A percentile compares a stretch with the other conserved stretches of the same genome.
Evolutionary conservation across 2,329 filamentous ascomycete genomes (phyloP).

Genomic region (Rhexocercosporidium sp.): DNA sequence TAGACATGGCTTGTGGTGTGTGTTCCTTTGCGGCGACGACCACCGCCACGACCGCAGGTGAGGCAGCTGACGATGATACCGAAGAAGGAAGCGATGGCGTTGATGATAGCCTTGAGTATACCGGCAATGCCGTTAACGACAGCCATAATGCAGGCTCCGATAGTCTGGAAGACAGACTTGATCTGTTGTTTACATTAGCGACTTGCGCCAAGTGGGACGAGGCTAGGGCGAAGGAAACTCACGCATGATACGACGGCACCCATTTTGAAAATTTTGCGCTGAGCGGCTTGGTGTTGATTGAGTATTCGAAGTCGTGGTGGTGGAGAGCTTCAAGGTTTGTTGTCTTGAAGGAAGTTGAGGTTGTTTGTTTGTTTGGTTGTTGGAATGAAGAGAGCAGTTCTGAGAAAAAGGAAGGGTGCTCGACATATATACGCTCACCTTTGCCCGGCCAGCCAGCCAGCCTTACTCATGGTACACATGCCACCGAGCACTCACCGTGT

Average conservation of each 20-base stretch:
- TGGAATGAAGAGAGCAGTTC: background rate
- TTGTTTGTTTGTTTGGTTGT: slow-evolving; percentile 18
- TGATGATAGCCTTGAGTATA: slow-evolving; percentile 42
- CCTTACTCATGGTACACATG: background rate
- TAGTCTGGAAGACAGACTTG: slow-evolving; percentile 40
- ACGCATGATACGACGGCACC: slow-evolving; percentile 46
- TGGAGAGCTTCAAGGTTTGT: slow-evolving; percentile 22
- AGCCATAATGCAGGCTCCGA: slow-evolving; percentile 47
- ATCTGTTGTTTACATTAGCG: slow-evolving; percentile 36
- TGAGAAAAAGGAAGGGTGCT: background rate
- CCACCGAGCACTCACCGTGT: slow-evolving; percentile 11
- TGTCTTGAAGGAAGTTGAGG: slow-evolving; percentile 14
- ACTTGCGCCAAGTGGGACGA: background rate
- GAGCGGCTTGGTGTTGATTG: slow-evolving; percentile 23
- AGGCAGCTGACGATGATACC: slow-evolving; percentile 45
- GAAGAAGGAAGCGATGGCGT: slow-evolving; percentile 42
- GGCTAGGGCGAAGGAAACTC: slow-evolving; percentile 25
- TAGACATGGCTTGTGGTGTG: slow-evolving; percentile 34
- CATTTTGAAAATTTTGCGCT: slow-evolving; percentile 39
- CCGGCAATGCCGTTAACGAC: slow-evolving; percentile 58
- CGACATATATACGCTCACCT: slow-evolving; percentile 11
- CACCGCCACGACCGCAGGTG: slow-evolving; percentile 44
- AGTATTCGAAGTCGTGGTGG: slow-evolving; percentile 15
- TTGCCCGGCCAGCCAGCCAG: background rate
- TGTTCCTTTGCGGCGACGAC: slow-evolving; percentile 27